Conservation (phyloP, 2,329 filamentous ascomycete species). For the Penicillium hordei region DNA sequence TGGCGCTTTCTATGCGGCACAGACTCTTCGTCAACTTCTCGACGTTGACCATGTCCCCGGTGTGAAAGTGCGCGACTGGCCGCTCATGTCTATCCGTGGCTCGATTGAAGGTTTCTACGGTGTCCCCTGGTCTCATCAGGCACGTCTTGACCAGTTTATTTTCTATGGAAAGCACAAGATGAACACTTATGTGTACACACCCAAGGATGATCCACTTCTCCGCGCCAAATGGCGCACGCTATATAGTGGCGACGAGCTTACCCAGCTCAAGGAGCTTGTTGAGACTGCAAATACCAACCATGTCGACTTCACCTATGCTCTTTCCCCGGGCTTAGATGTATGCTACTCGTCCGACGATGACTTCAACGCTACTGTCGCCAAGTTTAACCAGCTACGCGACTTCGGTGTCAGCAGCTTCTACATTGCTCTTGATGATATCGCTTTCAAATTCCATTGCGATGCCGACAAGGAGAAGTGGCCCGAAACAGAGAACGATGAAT, state of each 20-base stretch:
- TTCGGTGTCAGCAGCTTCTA: background rate
- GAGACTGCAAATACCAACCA: background rate
- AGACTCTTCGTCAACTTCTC: conserved; percentile 1
- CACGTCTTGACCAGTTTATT: conserved; percentile 24
- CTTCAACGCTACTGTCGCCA: background rate
- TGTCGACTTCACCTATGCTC: background rate
- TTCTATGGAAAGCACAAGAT: conserved; percentile 27
- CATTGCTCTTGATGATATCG: background rate
- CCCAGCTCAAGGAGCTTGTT: background rate
- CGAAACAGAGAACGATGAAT: background rate
- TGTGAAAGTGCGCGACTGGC: conserved; percentile 23
- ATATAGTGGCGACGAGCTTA: conserved; percentile 16
- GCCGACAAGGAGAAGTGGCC: background rate
- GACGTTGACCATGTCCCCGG: background rate
- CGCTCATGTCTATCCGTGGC: conserved; percentile 27
- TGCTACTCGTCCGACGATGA: background rate
- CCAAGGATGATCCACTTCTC: conserved; percentile 26
- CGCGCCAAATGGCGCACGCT: conserved; percentile 22
- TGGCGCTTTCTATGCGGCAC: background rate
- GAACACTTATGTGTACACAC: conserved; percentile 28
- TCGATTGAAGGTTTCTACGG: conserved; percentile 28
- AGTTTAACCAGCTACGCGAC: background rate
- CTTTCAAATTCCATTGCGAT: background rate
- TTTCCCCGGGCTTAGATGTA: background rate
- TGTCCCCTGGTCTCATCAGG: conserved; percentile 25